Base-by-base conservation (phyloP, 2,329 filamentous ascomycete species). In the Acrocalymma vagum region DNA sequence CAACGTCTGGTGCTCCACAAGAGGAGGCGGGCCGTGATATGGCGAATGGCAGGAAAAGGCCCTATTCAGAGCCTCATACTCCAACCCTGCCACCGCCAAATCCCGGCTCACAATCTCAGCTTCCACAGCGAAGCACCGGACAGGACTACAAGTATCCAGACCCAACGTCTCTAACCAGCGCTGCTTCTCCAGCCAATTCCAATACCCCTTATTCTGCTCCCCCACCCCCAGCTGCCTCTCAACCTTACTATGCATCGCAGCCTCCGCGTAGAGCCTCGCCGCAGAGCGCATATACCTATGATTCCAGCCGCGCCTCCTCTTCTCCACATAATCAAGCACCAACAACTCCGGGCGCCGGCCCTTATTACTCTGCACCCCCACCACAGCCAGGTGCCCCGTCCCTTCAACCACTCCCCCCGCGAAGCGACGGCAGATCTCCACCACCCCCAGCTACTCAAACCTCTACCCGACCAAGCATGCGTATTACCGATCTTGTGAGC, bases 21-120 rank as follows among this genome's bases (percentile, higher is more conserved):
- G 67, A 71, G 63, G 69, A 70, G 47, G 60, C 56, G 41, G 60
- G 49, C 51, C 65, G 65, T 66, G 67, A 71, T 53, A 48, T 62
- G 44, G 55, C 69, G 47, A 66, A 63, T 43, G 65, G 71, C 54
- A 70, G 68, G 60, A 78, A 78, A 68, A 74, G 76, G 51, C 62
- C 69, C 18, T 70, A 69, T 42, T 69, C 74, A 27, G 75, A 78
- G 66, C 75, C 76, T 58, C 75, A 78, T 51, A 77, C 75, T 42
- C 75, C 75, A 18, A 78, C 75, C 29, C 63, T 76, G 48, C 73
- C 75, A 34, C 75, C 75, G 42, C 75, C 75, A 39, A 73, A 74
- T 56, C 75, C 65, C 55, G 74, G 69, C 50, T 58, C 67, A 51
- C 67, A 67, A 46, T 67, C 70, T 58, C 71, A 73, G 53, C 60